Evolutionary conservation across 176 grass and related monocot genomes (phyloP).

Genomic region (Canna indica): DNA sequence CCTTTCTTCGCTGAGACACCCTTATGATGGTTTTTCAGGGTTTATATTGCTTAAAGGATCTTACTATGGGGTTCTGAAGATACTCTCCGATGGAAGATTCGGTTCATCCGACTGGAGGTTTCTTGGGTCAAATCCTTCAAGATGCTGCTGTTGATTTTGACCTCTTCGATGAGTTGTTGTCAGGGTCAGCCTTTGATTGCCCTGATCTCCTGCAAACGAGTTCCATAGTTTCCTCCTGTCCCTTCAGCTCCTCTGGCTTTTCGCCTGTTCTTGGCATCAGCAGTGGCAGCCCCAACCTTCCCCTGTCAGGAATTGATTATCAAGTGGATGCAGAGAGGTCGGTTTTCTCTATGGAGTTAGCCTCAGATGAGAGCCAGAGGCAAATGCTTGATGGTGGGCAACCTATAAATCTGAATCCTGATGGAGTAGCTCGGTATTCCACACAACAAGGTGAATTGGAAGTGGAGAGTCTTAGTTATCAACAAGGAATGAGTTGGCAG

Average conservation of each 20-base stretch:
- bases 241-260: slow-evolving; percentile 20
- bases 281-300: neutral
- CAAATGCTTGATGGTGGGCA: neutral
- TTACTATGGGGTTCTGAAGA: slow-evolving; percentile 24
- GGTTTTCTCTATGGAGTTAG: slow-evolving; percentile 21
- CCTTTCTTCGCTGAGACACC: slow-evolving; percentile 13
- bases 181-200: slow-evolving; percentile 35
- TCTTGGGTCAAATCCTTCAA: slow-evolving; percentile 6
- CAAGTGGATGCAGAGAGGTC: slow-evolving; percentile 16
- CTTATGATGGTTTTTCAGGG: slow-evolving; percentile 5
- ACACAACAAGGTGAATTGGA: neutral
- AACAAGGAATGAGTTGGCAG: slow-evolving; percentile 3
- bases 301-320: neutral
- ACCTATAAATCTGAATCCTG: neutral
- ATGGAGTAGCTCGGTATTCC: neutral
- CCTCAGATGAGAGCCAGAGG: slow-evolving; percentile 7
- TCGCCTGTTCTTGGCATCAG: slow-evolving; percentile 18
- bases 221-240: neutral
- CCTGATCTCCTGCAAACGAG: slow-evolving; percentile 24
- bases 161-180: slow-evolving; percentile 63
- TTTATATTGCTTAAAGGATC: slow-evolving; percentile 3
- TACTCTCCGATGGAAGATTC: slow-evolving; percentile 26
- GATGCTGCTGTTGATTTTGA: slow-evolving; percentile 42
- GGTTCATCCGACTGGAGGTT: neutral
- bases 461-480: neutral